phyloP scores from a whole-genome alignment of 2,329 filamentous ascomycete species.

The Lachnellula hyalina region DNA sequence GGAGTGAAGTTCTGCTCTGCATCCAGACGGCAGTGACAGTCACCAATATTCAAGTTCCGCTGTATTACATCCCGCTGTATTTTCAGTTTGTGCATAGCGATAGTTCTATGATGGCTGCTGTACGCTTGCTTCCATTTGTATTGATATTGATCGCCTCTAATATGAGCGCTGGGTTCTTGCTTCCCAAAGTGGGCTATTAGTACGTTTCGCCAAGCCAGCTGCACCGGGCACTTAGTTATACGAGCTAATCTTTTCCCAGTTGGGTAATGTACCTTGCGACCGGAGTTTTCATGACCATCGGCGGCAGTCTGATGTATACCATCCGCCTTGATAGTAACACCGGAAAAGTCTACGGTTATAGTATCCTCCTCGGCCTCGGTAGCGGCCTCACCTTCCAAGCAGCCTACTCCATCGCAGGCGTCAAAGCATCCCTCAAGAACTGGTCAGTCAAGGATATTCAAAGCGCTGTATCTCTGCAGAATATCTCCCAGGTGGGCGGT shows the following conservation, averaged over 20 bases:
- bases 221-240: not conserved
- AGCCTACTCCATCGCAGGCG: slow-evolving; percentile 15
- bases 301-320: slow-evolving; percentile 26
- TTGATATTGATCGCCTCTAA: slow-evolving; percentile 36
- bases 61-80: slow-evolving; percentile 43
- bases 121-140: slow-evolving; percentile 36
- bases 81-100: slow-evolving; percentile 40
- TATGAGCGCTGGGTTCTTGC: slow-evolving; percentile 33
- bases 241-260: not conserved
- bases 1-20: slow-evolving; percentile 38
- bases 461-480: slow-evolving; percentile 32
- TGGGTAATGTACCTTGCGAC: slow-evolving; percentile 2
- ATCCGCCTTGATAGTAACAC: slow-evolving; percentile 21
- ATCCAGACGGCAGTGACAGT: slow-evolving; percentile 34
- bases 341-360: slow-evolving; percentile 31
- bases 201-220: not conserved
- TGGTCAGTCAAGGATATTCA: slow-evolving; percentile 22
- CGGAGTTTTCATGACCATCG: slow-evolving; percentile 14
- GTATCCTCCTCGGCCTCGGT: slow-evolving; percentile 36
- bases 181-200: slow-evolving; percentile 34
- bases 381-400: slow-evolving; percentile 28
- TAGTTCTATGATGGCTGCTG: slow-evolving; percentile 31
- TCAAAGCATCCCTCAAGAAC: slow-evolving; percentile 22
- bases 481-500: slow-evolving; percentile 30
- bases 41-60: slow-evolving; percentile 36